A percentile compares a stretch with the other conserved stretches of the same genome.
Evolutionary conservation across 257 asterid genomes (phyloP).

Genomic region (Cruciata laevipes): DNA sequence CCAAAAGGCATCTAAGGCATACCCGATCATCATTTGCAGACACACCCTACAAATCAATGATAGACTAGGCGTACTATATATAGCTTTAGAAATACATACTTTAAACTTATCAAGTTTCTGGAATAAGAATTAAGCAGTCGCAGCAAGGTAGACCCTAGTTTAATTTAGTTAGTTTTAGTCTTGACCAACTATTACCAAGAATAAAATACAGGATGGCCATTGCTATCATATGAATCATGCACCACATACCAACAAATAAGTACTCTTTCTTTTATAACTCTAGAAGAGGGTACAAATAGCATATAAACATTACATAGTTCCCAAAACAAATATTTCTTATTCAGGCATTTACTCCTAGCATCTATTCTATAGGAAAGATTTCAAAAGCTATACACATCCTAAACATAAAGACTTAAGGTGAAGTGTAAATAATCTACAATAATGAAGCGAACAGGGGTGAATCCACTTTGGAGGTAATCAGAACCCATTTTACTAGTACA

Average conservation of each 20-base stretch:
- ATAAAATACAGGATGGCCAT: neutral
- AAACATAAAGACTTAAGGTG: neutral
- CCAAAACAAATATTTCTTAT: neutral
- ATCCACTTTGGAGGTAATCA: too few relatives aligned
- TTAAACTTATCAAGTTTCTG: neutral
- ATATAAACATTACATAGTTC: neutral
- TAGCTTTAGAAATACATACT: neutral
- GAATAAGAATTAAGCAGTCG: neutral
- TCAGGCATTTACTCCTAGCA: neutral
- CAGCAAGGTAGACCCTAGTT: neutral
- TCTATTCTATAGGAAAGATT: neutral
- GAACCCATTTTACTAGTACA: too few relatives aligned
- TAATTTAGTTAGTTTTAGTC: neutral
- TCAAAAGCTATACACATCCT: neutral
- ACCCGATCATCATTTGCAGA: neutral
- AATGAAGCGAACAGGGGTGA: too few relatives aligned
- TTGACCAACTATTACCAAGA: neutral
- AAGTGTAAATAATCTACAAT: neutral
- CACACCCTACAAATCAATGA: neutral
- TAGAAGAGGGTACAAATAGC: neutral
- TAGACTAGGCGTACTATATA: neutral
- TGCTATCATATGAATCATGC: neutral
- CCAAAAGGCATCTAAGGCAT: conserved; percentile 1
- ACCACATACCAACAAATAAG: neutral
- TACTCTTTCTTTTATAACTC: neutral